Percentiles rank a stretch among this genome's conserved stretches.
Conservation (phyloP, 108 stramenopile genomes). For the Cyclotella distinguenda region DNA sequence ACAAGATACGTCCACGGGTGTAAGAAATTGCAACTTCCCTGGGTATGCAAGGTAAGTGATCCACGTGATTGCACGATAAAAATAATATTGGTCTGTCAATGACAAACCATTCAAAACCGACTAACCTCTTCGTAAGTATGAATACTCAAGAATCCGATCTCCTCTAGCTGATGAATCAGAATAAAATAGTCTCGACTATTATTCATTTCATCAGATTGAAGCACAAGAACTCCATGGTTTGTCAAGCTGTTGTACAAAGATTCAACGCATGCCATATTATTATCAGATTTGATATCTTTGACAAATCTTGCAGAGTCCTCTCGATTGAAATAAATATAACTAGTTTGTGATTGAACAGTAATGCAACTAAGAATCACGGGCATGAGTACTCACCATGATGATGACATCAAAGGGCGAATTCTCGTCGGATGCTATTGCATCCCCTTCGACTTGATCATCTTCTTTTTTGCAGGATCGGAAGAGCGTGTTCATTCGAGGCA, state of each 20-base stretch:
- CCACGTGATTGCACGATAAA: not conserved
- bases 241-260: slow-evolving; percentile 15
- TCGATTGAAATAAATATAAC: too few relatives aligned
- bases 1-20: slow-evolving; percentile 21
- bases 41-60: not conserved
- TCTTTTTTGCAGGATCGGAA: too few relatives aligned
- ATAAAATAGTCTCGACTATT: too few relatives aligned
- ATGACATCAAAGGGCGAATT: slow-evolving; percentile 19
- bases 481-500: slow-evolving; percentile 47
- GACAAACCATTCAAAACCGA: not conserved
- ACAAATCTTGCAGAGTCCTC: too few relatives aligned
- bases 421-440: not conserved
- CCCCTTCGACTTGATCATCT: not conserved
- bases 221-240: slow-evolving; percentile 19
- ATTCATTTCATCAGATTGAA: too few relatives aligned
- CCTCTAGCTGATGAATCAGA: slow-evolving; percentile 25
- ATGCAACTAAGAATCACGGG: too few relatives aligned
- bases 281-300: not conserved
- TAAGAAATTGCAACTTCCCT: slow-evolving; percentile 11
- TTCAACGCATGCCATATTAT: not conserved
- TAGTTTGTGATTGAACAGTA: too few relatives aligned
- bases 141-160: slow-evolving; percentile 30
- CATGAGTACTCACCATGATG: not conserved
- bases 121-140: slow-evolving; percentile 36
- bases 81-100: not conserved